Base-by-base conservation (phyloP, 108 stramenopile species). In the Thalassiosira profunda region DNA sequence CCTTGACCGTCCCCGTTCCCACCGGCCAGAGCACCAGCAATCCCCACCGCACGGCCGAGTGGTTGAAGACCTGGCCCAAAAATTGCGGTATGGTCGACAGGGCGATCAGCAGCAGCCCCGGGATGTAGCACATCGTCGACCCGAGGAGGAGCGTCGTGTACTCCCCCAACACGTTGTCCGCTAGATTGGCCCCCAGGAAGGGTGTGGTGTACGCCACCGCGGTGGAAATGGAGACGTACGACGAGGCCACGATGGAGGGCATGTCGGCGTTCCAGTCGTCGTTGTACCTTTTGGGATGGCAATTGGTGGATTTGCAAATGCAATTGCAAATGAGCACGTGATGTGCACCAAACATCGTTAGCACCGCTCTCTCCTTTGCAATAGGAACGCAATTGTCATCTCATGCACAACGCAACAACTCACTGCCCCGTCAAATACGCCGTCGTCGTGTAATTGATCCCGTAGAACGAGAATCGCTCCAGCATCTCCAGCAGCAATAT, bases 121-220 rank as follows among this genome's bases (percentile, higher is more conserved):
- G 94, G 21, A 95, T 55, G 60, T 95, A 95, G 42, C 92, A 80
- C 0, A 58, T 15, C 17, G 88, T 33, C 0, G 81, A 64, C 49
- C 90, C 90, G 3, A 85, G 21, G 9, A 92, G 52, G 23, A 95
- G 89, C 24, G 88, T 70, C 33, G 48, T 59, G 64, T 92, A 95
- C n/a, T 90, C 91, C 3, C 94, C 94, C 11, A 95, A 63, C 3
- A 89, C 41, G 14, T 74, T 70, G 60, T 95, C 94, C 0, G 94
- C 91, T 0, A 95, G 58, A 35, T 84, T 58, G 8, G 94, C 94
- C 14, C 94, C 94, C 0, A 89, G 23, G 58, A 95, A 95, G 0
- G 94, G 94, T 33, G 85, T 74, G 17, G 91, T 89, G 74, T 92
- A 95, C 12, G 94, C 94, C 21, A 95, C 84, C 7, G 91, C 94